These are phyloP conservation scores for Xylaria bambusicola DNA, from an alignment of 495 filamentous ascomycete species.

Conservation along the genomic window DNA sequence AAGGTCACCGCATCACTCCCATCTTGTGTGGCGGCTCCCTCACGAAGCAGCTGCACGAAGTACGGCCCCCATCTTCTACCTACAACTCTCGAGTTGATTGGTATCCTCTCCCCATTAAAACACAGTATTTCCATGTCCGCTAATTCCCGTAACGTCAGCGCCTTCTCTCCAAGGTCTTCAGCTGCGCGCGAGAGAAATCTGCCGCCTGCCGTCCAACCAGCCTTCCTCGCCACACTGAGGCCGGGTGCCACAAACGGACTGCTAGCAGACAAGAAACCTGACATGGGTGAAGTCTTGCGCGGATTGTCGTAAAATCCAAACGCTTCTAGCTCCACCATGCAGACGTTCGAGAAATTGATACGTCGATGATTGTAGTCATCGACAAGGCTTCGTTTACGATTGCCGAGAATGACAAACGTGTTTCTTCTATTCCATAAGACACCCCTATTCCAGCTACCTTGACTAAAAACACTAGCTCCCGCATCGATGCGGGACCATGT, in stretches of 20 bases:
- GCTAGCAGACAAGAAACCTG: slow-evolving; percentile 78
- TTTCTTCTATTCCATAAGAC: slow-evolving; percentile 91
- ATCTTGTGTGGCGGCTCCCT: slow-evolving; percentile 64
- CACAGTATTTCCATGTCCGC: slow-evolving; percentile 97
- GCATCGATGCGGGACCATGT: slow-evolving; percentile 96
- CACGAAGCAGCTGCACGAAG: slow-evolving; percentile 84
- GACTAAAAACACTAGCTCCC: slow-evolving; percentile 88
- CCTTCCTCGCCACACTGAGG: slow-evolving; percentile 59
- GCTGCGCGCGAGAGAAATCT: slow-evolving; percentile 67
- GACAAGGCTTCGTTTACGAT: slow-evolving; percentile 88
- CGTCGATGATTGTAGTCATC: slow-evolving; percentile 98
- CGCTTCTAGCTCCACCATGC: slow-evolving; percentile 93
- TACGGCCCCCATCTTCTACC: slow-evolving; percentile 91
- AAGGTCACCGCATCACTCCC: slow-evolving; percentile 51
- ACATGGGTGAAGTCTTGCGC: slow-evolving; percentile 70
- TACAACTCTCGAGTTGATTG: slow-evolving; percentile 87
- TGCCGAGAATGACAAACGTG: slow-evolving; percentile 91
- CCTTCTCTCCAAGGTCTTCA: slow-evolving; percentile 80
- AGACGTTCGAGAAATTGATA: slow-evolving; percentile 95
- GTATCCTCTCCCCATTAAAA: slow-evolving; percentile 84
- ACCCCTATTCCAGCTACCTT: slow-evolving; percentile 96
- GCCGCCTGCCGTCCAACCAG: slow-evolving; percentile 68
- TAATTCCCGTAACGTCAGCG: slow-evolving; percentile 75
- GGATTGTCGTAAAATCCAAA: slow-evolving; percentile 98
- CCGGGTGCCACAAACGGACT: slow-evolving; percentile 58